Conservation (phyloP, 768 basidiomycete genomes). For the Tulasnella sp. region DNA sequence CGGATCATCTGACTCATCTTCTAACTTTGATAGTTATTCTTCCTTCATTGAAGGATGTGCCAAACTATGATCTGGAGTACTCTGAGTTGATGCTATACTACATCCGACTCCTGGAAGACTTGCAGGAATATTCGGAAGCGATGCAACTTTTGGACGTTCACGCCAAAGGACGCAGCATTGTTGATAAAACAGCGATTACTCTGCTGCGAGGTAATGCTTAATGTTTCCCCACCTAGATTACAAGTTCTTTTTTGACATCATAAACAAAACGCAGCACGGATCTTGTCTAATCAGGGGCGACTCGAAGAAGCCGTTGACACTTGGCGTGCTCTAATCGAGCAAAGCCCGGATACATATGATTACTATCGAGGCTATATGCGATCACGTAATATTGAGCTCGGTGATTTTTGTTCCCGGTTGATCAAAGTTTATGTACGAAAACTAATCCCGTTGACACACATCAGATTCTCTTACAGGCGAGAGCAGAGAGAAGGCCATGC, state of each 20-base stretch:
- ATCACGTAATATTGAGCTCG: constrained; percentile 52
- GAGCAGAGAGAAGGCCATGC: constrained; percentile 41
- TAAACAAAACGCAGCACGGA: constrained; percentile 57
- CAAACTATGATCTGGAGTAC: constrained; percentile 68
- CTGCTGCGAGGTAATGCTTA: constrained; percentile 61
- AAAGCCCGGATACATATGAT: constrained; percentile 71
- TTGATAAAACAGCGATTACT: constrained; percentile 58
- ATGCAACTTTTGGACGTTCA: constrained; percentile 48
- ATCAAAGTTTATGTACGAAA: not conserved
- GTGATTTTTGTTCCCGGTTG: constrained; percentile 28
- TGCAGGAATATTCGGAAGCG: constrained; percentile 32
- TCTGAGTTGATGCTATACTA: constrained; percentile 77
- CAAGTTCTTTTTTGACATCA: not conserved
- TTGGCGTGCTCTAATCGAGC: constrained; percentile 70
- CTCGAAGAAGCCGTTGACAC: constrained; percentile 64
- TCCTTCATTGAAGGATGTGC: constrained; percentile 44
- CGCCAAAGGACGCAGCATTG: constrained; percentile 51
- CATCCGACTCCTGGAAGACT: constrained; percentile 57
- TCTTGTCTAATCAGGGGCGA: constrained; percentile 54
- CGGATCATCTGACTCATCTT: not conserved
- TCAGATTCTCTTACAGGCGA: constrained; percentile 34
- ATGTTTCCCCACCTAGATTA: not conserved
- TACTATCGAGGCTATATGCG: constrained; percentile 68
- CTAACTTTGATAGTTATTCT: constrained; percentile 10
- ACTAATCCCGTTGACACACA: constrained; percentile 23